phyloP scores from a whole-genome alignment of 768 basidiomycete species.

The Tylopilus intermedius region DNA sequence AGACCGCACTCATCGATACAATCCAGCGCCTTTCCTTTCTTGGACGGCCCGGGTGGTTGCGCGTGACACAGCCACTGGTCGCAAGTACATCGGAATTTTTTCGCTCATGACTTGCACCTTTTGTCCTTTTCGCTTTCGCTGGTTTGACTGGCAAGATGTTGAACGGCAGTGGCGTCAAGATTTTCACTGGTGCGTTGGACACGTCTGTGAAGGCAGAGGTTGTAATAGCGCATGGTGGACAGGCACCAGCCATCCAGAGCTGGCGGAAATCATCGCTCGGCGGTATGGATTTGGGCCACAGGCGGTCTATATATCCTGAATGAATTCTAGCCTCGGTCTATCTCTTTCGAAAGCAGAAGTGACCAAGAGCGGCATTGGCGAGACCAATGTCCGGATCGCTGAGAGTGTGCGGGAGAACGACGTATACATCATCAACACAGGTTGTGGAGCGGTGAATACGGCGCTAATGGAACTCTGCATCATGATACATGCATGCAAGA shows the following conservation, averaged over 20 bases:
- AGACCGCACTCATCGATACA: background rate
- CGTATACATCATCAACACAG: constrained; percentile 97
- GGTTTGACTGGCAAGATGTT: constrained; percentile 37
- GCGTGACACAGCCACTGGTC: constrained; percentile 16
- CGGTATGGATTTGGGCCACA: constrained; percentile 47
- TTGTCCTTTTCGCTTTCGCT: constrained; percentile 3
- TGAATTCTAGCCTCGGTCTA: constrained; percentile 70
- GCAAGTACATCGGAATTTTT: background rate
- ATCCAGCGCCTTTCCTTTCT: background rate
- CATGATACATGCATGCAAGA: constrained; percentile 99
- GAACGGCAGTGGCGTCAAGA: constrained; percentile 54
- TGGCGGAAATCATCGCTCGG: constrained; percentile 89
- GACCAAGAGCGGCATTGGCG: constrained; percentile 83
- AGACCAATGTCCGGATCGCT: constrained; percentile 85
- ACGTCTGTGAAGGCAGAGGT: background rate
- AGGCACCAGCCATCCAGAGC: constrained; percentile 95
- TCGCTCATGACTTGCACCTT: constrained; percentile 5
- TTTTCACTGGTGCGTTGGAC: constrained; percentile 48
- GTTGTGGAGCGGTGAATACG: constrained; percentile 82
- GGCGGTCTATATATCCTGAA: constrained; percentile 22
- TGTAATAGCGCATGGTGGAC: constrained; percentile 3
- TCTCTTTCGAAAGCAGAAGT: constrained; percentile 85
- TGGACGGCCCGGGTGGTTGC: background rate
- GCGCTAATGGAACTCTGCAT: constrained; percentile 97
- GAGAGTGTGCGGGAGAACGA: constrained; percentile 98